Base-by-base conservation (phyloP, 768 basidiomycete species). In the Pulveroboletus sp. region DNA sequence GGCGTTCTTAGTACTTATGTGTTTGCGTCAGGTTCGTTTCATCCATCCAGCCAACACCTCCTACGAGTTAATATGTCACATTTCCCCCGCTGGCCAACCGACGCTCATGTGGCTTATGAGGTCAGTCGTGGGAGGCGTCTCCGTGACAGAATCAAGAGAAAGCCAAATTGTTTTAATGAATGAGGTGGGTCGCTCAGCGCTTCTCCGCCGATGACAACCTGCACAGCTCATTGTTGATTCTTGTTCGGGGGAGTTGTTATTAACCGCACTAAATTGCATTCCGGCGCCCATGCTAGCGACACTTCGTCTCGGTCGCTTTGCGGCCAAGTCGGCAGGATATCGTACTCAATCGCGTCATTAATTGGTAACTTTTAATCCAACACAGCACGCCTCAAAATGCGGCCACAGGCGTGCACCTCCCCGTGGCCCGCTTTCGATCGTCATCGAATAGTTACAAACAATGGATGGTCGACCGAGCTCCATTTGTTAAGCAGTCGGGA, bases 311-410 rank as follows among this genome's bases (percentile, higher is more conserved):
- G 10, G 12, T 13, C 32, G 16, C 27, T 26, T 44, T 16, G 47
- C 31, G 55, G 48, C 30, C 23, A 10, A n/a, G 31, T 39, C 2
- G 50, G 39, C 27, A 19, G 16, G 39, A 43, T 32, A 16, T n/a
- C 24, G 37, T 46, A 38, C 20, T 23, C 11, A 17, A 17, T 26
- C n/a, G 32, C 40, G 27, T 47, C 45, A 45, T 45, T n/a, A n/a
- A 35, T 20, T 34, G 41, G 41, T 27, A 40, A 26, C 16, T 41
- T 13, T 9, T 40, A 35, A 40, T 35, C 20, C 2, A 40, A 22
- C 38, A 60, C 58, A 58, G 57, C 58, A 48, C 48, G 59, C 46
- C 49, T n/a, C n/a, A n/a, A 26, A 47, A 45, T 7, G 4, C 24
- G 37, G 17, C 41, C 26, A 47, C 45, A 38, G 43, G 43, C 49